Evolutionary conservation across 768 basidiomycete species (phyloP).

Genomic region (Daedaleopsis nitida): DNA sequence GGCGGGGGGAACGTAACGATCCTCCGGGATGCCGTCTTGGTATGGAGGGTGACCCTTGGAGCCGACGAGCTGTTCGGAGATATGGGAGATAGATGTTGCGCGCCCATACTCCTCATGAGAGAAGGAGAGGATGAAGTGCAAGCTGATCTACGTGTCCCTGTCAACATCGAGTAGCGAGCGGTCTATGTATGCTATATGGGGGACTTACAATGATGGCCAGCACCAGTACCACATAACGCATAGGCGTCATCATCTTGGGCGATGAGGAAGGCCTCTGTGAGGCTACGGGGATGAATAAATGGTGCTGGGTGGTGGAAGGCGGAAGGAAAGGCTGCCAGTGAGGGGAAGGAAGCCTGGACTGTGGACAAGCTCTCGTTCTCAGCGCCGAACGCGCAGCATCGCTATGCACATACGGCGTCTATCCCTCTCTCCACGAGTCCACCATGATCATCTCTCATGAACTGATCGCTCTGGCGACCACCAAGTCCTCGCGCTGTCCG

Average conservation of each 20-base stretch:
- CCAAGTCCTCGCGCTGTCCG: no score
- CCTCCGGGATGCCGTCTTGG: conserved; percentile 54
- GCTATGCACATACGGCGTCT: background rate
- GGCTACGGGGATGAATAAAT: conserved; percentile 4
- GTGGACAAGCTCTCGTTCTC: background rate
- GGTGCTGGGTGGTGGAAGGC: conserved; percentile 1
- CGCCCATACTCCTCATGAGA: conserved; percentile 51
- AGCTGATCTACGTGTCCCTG: conserved; percentile 42
- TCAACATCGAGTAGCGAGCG: background rate
- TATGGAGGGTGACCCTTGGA: conserved; percentile 43
- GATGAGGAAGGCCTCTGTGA: conserved; percentile 8
- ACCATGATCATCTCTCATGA: no score
- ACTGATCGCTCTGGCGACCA: background rate
- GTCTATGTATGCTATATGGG: background rate
- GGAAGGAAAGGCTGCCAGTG: background rate
- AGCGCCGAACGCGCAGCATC: background rate
- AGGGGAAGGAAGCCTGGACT: background rate
- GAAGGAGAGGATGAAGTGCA: conserved; percentile 58
- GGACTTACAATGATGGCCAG: conserved; percentile 34
- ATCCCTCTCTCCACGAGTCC: background rate
- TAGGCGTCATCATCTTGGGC: conserved; percentile 56
- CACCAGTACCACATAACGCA: conserved; percentile 56
- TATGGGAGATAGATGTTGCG: conserved; percentile 44
- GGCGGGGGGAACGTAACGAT: conserved; percentile 26
- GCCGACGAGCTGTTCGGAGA: conserved; percentile 34